Evolutionary conservation across 306 rosid genomes (phyloP), one percentile per base, ranked within the genome.

Genomic region (Sesbania bispinosa): DNA sequence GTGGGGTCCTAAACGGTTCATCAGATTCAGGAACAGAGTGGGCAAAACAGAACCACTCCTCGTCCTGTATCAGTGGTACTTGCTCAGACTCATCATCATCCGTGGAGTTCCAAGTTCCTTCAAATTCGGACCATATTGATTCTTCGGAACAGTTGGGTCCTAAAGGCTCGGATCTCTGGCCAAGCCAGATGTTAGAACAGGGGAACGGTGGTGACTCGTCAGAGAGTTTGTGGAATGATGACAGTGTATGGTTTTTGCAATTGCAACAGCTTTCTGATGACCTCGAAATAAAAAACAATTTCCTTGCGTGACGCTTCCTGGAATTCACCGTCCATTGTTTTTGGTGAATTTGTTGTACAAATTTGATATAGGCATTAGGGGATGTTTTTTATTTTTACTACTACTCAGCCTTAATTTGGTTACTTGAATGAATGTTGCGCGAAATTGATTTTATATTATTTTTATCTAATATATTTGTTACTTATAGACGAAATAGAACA

Each of bases 201-300:
- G 62, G 73, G 71, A 51, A 42, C 4, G 45, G 57, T 38, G 87
- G 81, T 24, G 90, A 77, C 52, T 38, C 77, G 4, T 71, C 79
- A 58, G 86, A 85, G 29, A 58, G 69, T 38, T 60, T 82, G 67
- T 91, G 96, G 96, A 77, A 71, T 23, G 90, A 85, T 24, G 90
- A 90, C 47, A 83, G 75, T 45, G 64, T 77, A 57, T 80, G 86
- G 81, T 84, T 90, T 69, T 35, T 84, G 61, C 84, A 77, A 1
- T 35, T 84, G 61, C 84, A 77, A 1, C 89, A 84, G 24, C 87
- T 86, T 57, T 74, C 50, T 53, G 74, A 69, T 29, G 79, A 60
- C 3, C n/a, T 63, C 7, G 52, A 46, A 70, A 10, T 36, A 6
- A 39, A 63, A 74, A 38, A 67, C 80, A 82, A 73, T 80, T 73